Evolutionary conservation across 2,329 filamentous ascomycete species (phyloP), one percentile per base, ranked within the genome.

Genomic region (Aschersonia sp.): DNA sequence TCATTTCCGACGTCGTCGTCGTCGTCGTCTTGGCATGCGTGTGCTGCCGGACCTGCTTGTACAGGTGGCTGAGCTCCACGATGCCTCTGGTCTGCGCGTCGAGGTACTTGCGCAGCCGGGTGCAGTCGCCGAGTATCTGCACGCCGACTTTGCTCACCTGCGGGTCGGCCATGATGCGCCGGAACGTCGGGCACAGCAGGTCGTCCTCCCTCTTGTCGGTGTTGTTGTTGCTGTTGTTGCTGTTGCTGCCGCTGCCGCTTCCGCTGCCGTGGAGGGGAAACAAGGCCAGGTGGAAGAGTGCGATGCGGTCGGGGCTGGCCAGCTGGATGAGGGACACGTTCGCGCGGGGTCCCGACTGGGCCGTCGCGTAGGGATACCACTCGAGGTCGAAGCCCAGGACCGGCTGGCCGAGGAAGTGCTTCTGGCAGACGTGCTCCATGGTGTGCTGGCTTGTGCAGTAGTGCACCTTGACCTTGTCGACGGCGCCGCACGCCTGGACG

Each of bases 381-480:
- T 96, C 90, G 52, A 96, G 73, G 57, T 96, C 89, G 51, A 96
- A 87, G 0, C 89, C 89, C n/a, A 96, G 61, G 2, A 94, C 64
- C 40, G 77, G 70, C 57, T 92, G 79, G 30, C 73, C 54, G 40
- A 80, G 58, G 55, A 96, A 95, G 49, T 83, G 72, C 49, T 75
- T 63, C 50, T 77, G 63, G 50, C 78, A 70, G 6, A 85, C 73
- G 5, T 68, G 64, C 60, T 96, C 87, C 14, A 84, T 83, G 3
- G 76, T 77, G 37, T 78, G 68, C 43, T 73, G 75, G 49, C 70
- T 83, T 45, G 68, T 79, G 68, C 87, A 94, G 62, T 95, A 95
- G 58, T 90, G 79, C 1, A 94, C 78, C 49, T 72, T 75, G 43
- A 87, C 77, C 46, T 71, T 73, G 41, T 76, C 60, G 12, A 69